These are phyloP conservation scores for Mycocentrospora acerina DNA, from an alignment of 2,329 filamentous ascomycete genomes.

Conservation along the genomic window DNA sequence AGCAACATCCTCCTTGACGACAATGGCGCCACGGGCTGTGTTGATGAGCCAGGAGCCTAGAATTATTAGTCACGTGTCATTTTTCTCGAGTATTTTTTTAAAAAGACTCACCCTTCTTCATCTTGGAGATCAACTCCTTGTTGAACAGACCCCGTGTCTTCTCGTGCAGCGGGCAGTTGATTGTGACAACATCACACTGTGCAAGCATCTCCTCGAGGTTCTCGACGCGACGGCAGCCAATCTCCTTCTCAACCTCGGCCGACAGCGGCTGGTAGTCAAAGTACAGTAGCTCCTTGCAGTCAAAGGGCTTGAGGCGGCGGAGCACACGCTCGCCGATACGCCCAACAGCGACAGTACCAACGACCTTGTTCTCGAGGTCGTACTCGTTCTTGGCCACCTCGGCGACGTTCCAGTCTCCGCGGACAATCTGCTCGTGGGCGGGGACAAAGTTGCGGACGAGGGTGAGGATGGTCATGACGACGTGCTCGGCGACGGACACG, in stretches of 20 bases:
- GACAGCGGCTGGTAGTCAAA: slow-evolving; percentile 97
- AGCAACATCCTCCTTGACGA: slow-evolving; percentile 98
- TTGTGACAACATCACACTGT: slow-evolving; percentile 96
- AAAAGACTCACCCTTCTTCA: slow-evolving; percentile 80
- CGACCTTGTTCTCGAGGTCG: slow-evolving; percentile 95
- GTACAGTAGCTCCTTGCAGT: slow-evolving; percentile 99
- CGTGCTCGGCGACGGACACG: slow-evolving; percentile 97
- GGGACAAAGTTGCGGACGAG: slow-evolving; percentile 98
- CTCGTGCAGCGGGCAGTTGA: slow-evolving; percentile 99
- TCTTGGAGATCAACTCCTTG: slow-evolving; percentile 97
- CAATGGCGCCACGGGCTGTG: slow-evolving; percentile 97
- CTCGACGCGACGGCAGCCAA: slow-evolving; percentile 88
- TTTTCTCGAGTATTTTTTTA: not conserved
- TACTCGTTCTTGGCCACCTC: slow-evolving; percentile 97
- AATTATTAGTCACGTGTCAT: slow-evolving; percentile 3
- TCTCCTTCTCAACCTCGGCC: slow-evolving; percentile 87
- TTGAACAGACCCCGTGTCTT: slow-evolving; percentile 96
- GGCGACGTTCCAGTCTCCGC: slow-evolving; percentile 93
- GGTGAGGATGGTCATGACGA: slow-evolving; percentile 96
- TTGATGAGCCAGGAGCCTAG: slow-evolving; percentile 93
- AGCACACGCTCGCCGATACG: slow-evolving; percentile 98
- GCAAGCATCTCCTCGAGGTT: slow-evolving; percentile 88
- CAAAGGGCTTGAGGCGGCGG: slow-evolving; percentile 91
- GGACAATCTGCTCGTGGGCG: slow-evolving; percentile 88
- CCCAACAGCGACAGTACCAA: slow-evolving; percentile 95